Base-by-base conservation (phyloP, 345 rosid genomes). In the Cardiospermum halicacabum region DNA sequence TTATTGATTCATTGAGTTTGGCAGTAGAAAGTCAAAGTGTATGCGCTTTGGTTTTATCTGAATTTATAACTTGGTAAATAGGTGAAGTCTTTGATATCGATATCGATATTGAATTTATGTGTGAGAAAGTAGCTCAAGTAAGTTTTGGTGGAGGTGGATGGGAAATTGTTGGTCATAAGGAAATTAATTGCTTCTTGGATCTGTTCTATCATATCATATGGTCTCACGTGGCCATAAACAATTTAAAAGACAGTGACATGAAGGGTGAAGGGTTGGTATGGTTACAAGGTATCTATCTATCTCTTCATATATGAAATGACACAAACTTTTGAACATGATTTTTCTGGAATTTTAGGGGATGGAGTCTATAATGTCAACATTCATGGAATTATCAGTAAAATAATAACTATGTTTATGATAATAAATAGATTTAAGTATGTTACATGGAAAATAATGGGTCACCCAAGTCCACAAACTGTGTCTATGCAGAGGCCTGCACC, bases 211-310 rank as follows among this genome's bases (percentile, higher is more conserved):
- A n/a, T n/a, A n/a, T n/a, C n/a, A 6, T 77, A 81, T 36, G 97
- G 97, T 53, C 19, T 90, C 7, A 86, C 90, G 97, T 93, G 98
- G 98, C 97, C 98, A 28, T 86, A 22, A 74, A 66, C 15, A 76
- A 73, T 70, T 56, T 87, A 10, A 72, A 85, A 56, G 96, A 93
- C 72, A 84, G 79, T 64, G 81, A 78, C 76, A 93, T 93, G 98
- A 85, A 79, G n/a, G n/a, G n/a, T n/a, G n/a, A n/a, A n/a, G 76
- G 80, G 98, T 61, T 70, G 90, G 56, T 86, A 88, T 69, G 98
- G 98, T 37, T 93, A 93, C 75, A 90, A 93, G 89, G 98, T 93
- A 72, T 60, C 51, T 48, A 13, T 62, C 74, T 63, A 51, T 48
- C n/a, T 42, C 24, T 36, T 12, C 43, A 11, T 39, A 27, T 11